A percentile compares a stretch with the other conserved stretches of the same genome.
Evolutionary conservation across 805 yeast species (phyloP).

Genomic region (Yarrowia alimentaria): DNA sequence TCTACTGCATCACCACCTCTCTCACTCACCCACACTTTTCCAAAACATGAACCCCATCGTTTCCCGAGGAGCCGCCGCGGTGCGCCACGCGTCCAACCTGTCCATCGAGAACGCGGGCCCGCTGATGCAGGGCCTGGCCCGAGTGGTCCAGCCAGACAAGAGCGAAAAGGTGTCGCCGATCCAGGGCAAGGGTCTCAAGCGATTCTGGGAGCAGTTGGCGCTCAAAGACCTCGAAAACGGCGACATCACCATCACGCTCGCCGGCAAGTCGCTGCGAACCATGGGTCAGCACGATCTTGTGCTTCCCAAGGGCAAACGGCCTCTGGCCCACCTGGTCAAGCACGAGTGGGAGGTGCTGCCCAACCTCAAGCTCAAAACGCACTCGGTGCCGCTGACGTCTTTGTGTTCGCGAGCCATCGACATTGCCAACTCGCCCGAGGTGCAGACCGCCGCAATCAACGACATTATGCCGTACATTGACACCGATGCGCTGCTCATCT

Average conservation of each 20-base stretch:
- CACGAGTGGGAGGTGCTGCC: constrained; percentile 84
- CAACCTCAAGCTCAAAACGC: constrained; percentile 62
- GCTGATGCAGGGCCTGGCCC: constrained; percentile 16
- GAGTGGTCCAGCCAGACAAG: constrained; percentile 27
- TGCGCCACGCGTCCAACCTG: constrained; percentile 25
- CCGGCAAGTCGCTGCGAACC: constrained; percentile 73
- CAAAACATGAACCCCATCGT: too few relatives aligned
- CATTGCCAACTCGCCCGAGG: constrained; percentile 46
- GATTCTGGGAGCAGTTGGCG: constrained; percentile 79
- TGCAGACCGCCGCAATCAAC: constrained; percentile 52
- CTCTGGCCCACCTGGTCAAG: constrained; percentile 70
- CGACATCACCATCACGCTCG: constrained; percentile 59
- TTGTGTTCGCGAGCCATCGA: constrained; percentile 85
- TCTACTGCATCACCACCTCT: too few relatives aligned
- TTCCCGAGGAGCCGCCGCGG: too few relatives aligned
- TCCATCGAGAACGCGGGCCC: constrained; percentile 25
- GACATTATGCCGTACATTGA: constrained; percentile 79
- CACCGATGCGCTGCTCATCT: constrained; percentile 88
- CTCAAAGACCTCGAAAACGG: constrained; percentile 42
- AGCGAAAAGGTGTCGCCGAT: constrained; percentile 15
- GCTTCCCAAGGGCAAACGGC: constrained; percentile 57
- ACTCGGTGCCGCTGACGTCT: constrained; percentile 82
- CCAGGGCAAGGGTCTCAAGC: constrained; percentile 39
- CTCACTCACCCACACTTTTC: too few relatives aligned
- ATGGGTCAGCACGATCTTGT: constrained; percentile 73